A percentile compares a stretch with the other conserved stretches of the same genome.
Evolutionary conservation across 2,329 filamentous ascomycete species (phyloP).

Genomic region (Corinectria fuckeliana): DNA sequence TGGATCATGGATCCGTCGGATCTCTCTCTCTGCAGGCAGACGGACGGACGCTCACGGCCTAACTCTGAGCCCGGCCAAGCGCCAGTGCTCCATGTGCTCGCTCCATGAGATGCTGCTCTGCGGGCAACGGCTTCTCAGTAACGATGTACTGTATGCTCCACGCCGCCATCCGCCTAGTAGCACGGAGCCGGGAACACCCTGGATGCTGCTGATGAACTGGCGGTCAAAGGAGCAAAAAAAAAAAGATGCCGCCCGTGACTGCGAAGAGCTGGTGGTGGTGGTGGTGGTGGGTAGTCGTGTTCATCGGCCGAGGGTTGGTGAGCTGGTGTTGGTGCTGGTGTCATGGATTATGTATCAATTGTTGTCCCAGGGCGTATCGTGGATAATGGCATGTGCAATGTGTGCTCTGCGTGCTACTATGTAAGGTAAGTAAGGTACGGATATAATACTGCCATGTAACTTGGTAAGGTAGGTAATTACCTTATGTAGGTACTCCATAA

Average conservation of each 20-base stretch:
- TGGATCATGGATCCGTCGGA: conserved; percentile 10
- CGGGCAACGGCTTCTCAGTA: background rate
- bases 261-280: conserved; percentile 6
- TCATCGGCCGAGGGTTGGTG: conserved; percentile 20
- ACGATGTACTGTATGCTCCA: conserved; percentile 26
- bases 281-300: conserved; percentile 18
- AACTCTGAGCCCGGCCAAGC: conserved; percentile 6
- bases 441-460: background rate
- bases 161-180: conserved; percentile 28
- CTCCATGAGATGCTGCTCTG: background rate
- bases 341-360: conserved; percentile 28
- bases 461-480: conserved; percentile 1
- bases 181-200: conserved; percentile 32
- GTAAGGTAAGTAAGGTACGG: too few species aligned
- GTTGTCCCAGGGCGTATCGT: conserved; percentile 9
- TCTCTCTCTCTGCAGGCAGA: conserved; percentile 5
- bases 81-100: background rate
- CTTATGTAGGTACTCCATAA: conserved; percentile 13
- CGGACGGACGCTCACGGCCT: conserved; percentile 7
- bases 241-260: conserved; percentile 2
- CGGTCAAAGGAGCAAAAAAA: conserved; percentile 48
- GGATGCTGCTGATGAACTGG: conserved; percentile 51
- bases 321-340: conserved; percentile 18
- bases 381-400: conserved; percentile 5
- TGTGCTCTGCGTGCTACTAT: background rate